Evolutionary conservation across 2,329 filamentous ascomycete species (phyloP).

Genomic region (Cladorrhinum sp.): DNA sequence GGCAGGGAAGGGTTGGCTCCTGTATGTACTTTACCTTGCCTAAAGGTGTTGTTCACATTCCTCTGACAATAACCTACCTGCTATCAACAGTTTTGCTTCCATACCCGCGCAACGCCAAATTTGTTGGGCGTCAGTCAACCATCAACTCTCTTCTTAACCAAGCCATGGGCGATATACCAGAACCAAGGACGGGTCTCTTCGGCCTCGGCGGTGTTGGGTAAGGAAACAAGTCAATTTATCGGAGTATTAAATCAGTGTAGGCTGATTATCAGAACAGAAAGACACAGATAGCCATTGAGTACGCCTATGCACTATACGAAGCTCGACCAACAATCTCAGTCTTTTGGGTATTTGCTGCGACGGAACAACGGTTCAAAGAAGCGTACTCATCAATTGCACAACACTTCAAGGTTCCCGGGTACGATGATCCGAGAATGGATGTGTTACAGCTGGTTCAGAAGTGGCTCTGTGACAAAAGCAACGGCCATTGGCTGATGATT

Average conservation of each 20-base stretch:
- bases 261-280: conserved; percentile 26
- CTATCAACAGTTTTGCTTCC: conserved; percentile 18
- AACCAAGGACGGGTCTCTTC: conserved; percentile 20
- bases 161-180: background rate
- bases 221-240: conserved; percentile 11
- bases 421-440: conserved; percentile 25
- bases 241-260: background rate
- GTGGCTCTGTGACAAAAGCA: conserved; percentile 30
- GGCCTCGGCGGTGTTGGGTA: conserved; percentile 31
- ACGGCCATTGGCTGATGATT: conserved; percentile 19
- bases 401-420: conserved; percentile 26
- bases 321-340: conserved; percentile 27
- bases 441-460: conserved; percentile 27
- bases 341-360: conserved; percentile 37
- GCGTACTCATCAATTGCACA: conserved; percentile 29
- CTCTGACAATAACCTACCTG: background rate
- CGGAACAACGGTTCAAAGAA: conserved; percentile 29
- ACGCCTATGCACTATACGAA: conserved; percentile 26
- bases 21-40: background rate
- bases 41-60: no score
- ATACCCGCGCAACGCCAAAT: conserved; percentile 15
- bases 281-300: conserved; percentile 34
- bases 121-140: conserved; percentile 15
- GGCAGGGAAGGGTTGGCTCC: background rate
- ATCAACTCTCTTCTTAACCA: conserved; percentile 10